Percentiles rank a stretch among this genome's conserved stretches.
Conservation (phyloP, 139 green algal genomes). For the Picochlorum sp. region DNA sequence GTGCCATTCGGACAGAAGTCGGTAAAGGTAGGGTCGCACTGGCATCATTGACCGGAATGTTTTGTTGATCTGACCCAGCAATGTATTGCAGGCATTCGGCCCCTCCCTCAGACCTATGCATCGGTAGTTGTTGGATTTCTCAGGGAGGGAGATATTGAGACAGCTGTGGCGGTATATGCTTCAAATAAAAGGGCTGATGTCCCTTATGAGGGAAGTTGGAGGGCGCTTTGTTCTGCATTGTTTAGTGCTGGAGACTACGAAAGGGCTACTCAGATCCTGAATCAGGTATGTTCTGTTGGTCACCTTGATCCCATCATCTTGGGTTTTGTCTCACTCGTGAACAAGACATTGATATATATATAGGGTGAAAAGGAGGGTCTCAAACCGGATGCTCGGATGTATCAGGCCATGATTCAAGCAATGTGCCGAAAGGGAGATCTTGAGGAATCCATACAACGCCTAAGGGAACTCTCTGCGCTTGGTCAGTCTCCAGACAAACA, state of each 20-base stretch:
- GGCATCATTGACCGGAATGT: no score
- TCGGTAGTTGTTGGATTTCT: slow-evolving; percentile 9
- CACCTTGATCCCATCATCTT: no score
- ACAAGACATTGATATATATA: not conserved
- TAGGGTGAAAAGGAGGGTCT: slow-evolving; percentile 8
- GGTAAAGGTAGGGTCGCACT: not conserved
- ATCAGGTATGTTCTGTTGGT: not conserved
- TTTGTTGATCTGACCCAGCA: no score
- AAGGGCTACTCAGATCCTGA: not conserved
- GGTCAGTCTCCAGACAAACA: not conserved
- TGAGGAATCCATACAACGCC: not conserved
- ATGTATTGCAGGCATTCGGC: slow-evolving; percentile 3
- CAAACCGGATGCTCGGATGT: slow-evolving; percentile 4
- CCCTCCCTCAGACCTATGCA: slow-evolving; percentile 12
- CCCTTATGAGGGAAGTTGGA: not conserved
- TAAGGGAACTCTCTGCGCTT: not conserved
- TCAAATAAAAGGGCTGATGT: slow-evolving; percentile 7
- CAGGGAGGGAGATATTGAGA: slow-evolving; percentile 2
- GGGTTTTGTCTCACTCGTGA: no score
- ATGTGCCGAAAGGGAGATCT: slow-evolving; percentile 2
- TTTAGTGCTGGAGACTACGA: slow-evolving; percentile 1
- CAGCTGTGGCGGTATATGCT: slow-evolving; percentile 13
- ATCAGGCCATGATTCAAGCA: slow-evolving; percentile 6
- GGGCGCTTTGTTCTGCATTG: not conserved
- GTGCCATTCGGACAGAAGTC: slow-evolving; percentile 5